Conservation (phyloP, 139 green algal species). For the Chlorella vulgaris region DNA sequence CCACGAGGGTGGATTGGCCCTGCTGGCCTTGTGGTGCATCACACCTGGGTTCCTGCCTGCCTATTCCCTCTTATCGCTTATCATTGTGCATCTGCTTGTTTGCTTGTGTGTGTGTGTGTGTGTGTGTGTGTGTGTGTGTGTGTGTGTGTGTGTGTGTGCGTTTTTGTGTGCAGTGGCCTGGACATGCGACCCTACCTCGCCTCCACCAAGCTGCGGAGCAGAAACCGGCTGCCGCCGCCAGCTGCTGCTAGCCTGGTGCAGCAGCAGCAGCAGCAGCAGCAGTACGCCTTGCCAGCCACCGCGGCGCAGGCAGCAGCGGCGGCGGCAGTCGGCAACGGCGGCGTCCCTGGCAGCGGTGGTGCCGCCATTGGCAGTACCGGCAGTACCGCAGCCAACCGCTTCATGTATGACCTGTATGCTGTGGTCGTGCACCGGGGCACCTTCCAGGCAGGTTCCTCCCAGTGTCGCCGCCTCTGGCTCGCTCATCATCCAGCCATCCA, state of each 20-base stretch:
- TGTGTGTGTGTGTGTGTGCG: neutral
- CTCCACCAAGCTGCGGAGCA: constrained; percentile 52
- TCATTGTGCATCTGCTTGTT: too few relatives aligned
- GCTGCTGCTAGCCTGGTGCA: neutral
- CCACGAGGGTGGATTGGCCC: too few relatives aligned
- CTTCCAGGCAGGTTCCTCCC: constrained; percentile 25
- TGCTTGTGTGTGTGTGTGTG: too few relatives aligned
- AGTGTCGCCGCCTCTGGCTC: neutral
- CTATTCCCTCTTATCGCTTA: too few relatives aligned
- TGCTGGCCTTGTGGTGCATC: too few relatives aligned
- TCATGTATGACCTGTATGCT: constrained; percentile 81
- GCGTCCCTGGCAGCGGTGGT: constrained; percentile 4
- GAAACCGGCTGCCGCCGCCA: constrained; percentile 7
- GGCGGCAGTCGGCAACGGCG: neutral
- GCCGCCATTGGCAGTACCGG: neutral
- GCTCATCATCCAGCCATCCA: too few relatives aligned
- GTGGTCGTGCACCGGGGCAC: constrained; percentile 84
- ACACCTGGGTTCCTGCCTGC: too few relatives aligned
- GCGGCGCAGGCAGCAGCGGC: neutral
- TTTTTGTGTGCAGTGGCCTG: constrained; percentile 39
- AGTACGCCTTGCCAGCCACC: neutral
- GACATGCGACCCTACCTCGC: constrained; percentile 84
- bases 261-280: neutral
- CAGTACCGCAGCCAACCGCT: neutral
- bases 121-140: neutral